Evolutionary conservation across 2,329 filamentous ascomycete genomes (phyloP), one percentile per base, ranked within the genome.

Genomic region (Clonostachys byssicola): DNA sequence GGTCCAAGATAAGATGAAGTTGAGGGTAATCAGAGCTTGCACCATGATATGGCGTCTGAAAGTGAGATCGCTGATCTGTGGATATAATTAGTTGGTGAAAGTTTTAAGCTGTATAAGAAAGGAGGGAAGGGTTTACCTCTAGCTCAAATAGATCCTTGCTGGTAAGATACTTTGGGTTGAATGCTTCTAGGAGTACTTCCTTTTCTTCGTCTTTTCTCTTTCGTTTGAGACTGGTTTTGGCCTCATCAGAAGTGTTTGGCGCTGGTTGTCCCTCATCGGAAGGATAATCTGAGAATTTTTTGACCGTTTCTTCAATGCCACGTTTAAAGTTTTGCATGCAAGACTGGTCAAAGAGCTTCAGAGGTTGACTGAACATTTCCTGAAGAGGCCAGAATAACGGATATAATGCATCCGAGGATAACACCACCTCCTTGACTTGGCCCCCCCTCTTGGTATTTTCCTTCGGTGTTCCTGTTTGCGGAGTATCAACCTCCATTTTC

Each of bases 121-220:
- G 5, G 9, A 3, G 23, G 23, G 18, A 5, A 20, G 18, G 23
- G 36, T 71, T 50, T 75, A 90, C 88, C 78, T 99, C 94, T 42
- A 99, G 80, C 58, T 95, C 90, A 65, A 99, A 99, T 2, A 99
- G 75, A 63, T 99, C 95, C 54, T 88, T 81, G 64, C 92, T 97
- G n/a, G 94, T 99, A 16, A 99, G 78, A 63, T 99, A 99, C 62
- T 97, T 99, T 2, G 95, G 92, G 59, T 99, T 99, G 70, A 96
- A 97, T 20, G 62, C 55, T 46, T 64, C 65, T 2, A 57, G 53
- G 14, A 53, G 52, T 44, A 80, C 74, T 8, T 81, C 80, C 45
- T 81, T 76, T 30, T 70, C 68, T 40, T 75, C 76, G 16, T 54
- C 54, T 12, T 78, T 75, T 40, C 79, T 74, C 64, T 92, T 95